phyloP scores from a whole-genome alignment of 2,329 filamentous ascomycete genomes.

The Cercospora sp. region DNA sequence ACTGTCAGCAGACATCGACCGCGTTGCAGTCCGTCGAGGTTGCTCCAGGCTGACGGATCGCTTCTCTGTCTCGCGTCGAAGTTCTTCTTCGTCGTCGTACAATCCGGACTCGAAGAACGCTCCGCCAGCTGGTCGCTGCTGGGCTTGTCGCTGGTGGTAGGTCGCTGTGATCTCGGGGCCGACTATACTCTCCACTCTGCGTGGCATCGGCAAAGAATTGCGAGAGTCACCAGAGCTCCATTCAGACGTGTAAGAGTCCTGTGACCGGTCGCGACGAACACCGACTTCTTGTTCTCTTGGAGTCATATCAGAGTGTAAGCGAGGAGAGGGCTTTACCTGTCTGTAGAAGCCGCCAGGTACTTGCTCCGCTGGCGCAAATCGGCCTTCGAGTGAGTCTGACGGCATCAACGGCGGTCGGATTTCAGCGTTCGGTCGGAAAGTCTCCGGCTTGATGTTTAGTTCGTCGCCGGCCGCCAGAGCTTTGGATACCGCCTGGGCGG shows the following conservation, averaged over 20 bases:
- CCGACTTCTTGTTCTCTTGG: conserved; percentile 41
- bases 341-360: conserved; percentile 69
- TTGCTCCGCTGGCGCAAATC: conserved; percentile 71
- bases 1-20: conserved; percentile 20
- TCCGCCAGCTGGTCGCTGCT: conserved; percentile 48
- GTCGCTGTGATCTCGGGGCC: conserved; percentile 70
- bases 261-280: conserved; percentile 31
- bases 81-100: conserved; percentile 3
- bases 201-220: conserved; percentile 64
- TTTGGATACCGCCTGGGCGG: conserved; percentile 79
- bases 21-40: not conserved
- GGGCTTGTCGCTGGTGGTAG: conserved; percentile 66
- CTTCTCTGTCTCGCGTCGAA: conserved; percentile 4
- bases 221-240: conserved; percentile 52
- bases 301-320: conserved; percentile 55
- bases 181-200: conserved; percentile 73
- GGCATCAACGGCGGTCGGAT: conserved; percentile 65
- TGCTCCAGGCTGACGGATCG: conserved; percentile 6
- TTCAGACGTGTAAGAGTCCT: conserved; percentile 65
- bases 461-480: conserved; percentile 80
- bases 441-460: conserved; percentile 83
- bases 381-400: conserved; percentile 71
- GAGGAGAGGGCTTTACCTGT: conserved; percentile 67
- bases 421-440: conserved; percentile 64
- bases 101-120: conserved; percentile 43